Conservation (phyloP, 306 rosid species). For the Rosa chinensis region DNA sequence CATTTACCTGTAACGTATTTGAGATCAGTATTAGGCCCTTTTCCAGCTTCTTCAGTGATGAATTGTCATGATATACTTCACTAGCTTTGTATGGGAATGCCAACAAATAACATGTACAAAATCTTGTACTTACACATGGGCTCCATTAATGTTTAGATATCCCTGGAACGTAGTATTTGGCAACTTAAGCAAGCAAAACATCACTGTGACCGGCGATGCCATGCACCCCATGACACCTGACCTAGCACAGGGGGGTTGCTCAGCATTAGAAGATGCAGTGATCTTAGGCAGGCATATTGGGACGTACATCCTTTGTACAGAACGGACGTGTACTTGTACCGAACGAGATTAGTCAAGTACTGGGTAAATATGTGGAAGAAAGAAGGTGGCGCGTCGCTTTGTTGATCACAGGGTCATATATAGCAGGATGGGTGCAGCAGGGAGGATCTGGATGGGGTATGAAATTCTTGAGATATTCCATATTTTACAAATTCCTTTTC, state of each 20-base stretch:
- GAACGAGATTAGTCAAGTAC: not conserved
- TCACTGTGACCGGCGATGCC: slow-evolving; percentile 26
- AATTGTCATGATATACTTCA: too few species aligned
- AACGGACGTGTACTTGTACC: not conserved
- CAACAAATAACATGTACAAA: too few species aligned
- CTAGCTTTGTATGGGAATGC: too few species aligned
- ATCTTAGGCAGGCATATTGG: slow-evolving; percentile 15
- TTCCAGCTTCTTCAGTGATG: too few species aligned
- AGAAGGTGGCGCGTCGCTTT: slow-evolving; percentile 25
- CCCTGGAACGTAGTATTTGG: slow-evolving; percentile 21
- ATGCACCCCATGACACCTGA: slow-evolving; percentile 33
- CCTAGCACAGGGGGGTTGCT: slow-evolving; percentile 15
- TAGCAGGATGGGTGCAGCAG: slow-evolving; percentile 28
- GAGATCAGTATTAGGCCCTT: too few species aligned
- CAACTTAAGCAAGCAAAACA: slow-evolving; percentile 12
- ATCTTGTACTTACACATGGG: too few species aligned
- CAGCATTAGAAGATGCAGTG: slow-evolving; percentile 25
- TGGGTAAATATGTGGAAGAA: slow-evolving; percentile 16
- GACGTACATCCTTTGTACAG: not conserved
- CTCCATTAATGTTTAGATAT: slow-evolving; percentile 16
- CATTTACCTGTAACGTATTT: too few species aligned
- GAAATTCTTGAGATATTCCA: slow-evolving; percentile 20
- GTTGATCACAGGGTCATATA: slow-evolving; percentile 14
- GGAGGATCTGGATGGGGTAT: slow-evolving; percentile 12
- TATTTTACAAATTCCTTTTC: slow-evolving; percentile 17